Base-by-base conservation (phyloP, 2,329 filamentous ascomycete species). In the Phyllosticta capitalensis region DNA sequence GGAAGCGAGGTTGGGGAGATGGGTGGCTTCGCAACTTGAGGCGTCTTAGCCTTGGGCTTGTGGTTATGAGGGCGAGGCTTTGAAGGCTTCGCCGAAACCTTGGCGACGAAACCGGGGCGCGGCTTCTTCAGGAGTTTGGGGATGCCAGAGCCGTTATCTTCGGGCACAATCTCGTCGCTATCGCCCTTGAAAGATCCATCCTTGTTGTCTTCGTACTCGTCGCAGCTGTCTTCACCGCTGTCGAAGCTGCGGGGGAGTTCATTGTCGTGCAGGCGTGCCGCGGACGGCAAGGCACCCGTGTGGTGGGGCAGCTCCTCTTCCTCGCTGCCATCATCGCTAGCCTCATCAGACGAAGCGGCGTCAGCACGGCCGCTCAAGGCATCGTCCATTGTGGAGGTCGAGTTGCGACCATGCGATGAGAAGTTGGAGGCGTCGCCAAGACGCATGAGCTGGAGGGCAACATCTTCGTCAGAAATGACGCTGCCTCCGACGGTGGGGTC, bases 391-490 rank as follows among this genome's bases (percentile, higher is more conserved):
- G 92, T 96, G 0, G 92, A 96, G 6, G 91, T 90, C 9, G 92
- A 96, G 2, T 90, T 95, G 65, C 92, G 88, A 58, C 91, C 92
- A 68, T 96, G 90, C 1, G 68, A 70, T 7, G 91, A 95, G 68
- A 95, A 88, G 71, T 95, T 95, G 60, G 91, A 94, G 66, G 92
- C 90, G 71, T 96, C 92, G 52, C 94, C 92, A 58, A 99, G 83
- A 66, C 92, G 88, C 86, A 99, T 97, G 68, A 99, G 80, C 76
- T 97, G 94, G 70, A 96, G 87, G 60, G 94, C 94, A 63, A 97
- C 94, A 74, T 99, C 94, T 74, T 99, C 94, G 71, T 99, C 94
- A 14, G 92, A 97, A 73, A 99, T 92, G 73, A 90, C 95, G 75
- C 92, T 97, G 45, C 69, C 71, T 58, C 90, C 90, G 66, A 97